Percentiles rank a stretch among this genome's conserved stretches.
phyloP scores from a whole-genome alignment of 1,284 basidiomycete species.

The Sanghuangporus baumii region DNA sequence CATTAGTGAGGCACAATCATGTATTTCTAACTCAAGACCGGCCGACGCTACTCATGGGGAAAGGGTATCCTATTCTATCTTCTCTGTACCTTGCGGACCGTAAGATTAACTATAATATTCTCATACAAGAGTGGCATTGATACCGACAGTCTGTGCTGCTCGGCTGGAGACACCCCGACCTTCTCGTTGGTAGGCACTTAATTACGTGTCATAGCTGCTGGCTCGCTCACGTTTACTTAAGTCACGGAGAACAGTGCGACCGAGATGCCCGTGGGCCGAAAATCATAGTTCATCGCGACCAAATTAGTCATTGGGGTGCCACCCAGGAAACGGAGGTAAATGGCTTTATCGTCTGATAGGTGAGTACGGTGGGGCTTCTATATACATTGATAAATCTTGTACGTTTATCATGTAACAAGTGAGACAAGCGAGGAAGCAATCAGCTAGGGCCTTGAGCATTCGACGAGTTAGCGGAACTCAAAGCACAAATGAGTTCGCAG shows the following conservation, averaged over 20 bases:
- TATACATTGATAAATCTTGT: not conserved
- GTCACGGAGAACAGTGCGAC: not conserved
- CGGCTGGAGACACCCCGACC: not conserved
- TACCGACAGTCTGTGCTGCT: not conserved
- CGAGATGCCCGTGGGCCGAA: conserved; percentile 9
- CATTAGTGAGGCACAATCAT: too few relatives aligned
- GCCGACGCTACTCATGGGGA: too few relatives aligned
- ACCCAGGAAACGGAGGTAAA: not conserved
- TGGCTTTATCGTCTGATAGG: not conserved
- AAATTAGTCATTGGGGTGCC: too few relatives aligned
- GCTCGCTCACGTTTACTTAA: not conserved
- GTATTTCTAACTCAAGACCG: too few relatives aligned
- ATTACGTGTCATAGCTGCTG: not conserved
- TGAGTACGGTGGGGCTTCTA: not conserved
- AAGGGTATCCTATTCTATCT: too few relatives aligned
- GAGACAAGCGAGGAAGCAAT: not conserved
- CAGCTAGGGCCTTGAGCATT: not conserved
- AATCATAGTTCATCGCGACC: not conserved
- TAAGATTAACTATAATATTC: too few relatives aligned
- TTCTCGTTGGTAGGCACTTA: not conserved
- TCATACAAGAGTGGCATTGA: too few relatives aligned
- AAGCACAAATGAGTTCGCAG: not conserved
- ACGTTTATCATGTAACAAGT: not conserved
- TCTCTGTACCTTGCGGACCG: too few relatives aligned
- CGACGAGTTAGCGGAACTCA: not conserved